Conservation (phyloP, 2,329 filamentous ascomycete species). For the Alternaria gansuensis region DNA sequence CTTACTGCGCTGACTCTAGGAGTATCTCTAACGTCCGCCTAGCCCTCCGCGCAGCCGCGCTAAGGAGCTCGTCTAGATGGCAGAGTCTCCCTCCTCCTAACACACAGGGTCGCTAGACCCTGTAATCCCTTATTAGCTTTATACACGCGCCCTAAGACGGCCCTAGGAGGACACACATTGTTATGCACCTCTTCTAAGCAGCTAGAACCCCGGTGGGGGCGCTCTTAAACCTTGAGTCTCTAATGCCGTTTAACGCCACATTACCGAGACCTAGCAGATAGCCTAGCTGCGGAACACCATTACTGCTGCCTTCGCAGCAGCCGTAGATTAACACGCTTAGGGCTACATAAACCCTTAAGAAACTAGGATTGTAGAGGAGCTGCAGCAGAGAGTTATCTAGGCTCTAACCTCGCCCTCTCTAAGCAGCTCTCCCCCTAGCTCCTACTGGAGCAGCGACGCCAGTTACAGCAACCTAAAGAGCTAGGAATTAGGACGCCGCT, state of each 20-base stretch:
- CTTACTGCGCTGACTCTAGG: neutral
- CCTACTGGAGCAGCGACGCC: neutral
- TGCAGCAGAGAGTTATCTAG: conserved; percentile 7
- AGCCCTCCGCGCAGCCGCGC: neutral
- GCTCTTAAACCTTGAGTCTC: conserved; percentile 10
- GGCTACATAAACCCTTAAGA: conserved; percentile 10
- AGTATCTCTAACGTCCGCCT: too few species aligned
- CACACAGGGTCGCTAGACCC: neutral
- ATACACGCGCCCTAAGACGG: conserved; percentile 6
- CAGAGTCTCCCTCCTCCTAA: neutral
- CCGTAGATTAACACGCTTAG: conserved; percentile 5
- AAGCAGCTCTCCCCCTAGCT: neutral
- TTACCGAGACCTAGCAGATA: conserved; percentile 11
- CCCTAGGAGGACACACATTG: neutral
- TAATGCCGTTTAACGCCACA: conserved; percentile 11
- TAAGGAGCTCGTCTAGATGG: neutral
- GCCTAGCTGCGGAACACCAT: conserved; percentile 15
- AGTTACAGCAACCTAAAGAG: neutral
- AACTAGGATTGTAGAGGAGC: conserved; percentile 7
- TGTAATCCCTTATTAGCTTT: neutral
- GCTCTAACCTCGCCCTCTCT: conserved; percentile 5
- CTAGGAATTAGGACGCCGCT: neutral
- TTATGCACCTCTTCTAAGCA: neutral
- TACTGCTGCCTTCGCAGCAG: conserved; percentile 7
- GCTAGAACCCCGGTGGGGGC: conserved; percentile 8